Conservation (phyloP, 2,329 filamentous ascomycete genomes). For the Pseudogymnoascus sp. region DNA sequence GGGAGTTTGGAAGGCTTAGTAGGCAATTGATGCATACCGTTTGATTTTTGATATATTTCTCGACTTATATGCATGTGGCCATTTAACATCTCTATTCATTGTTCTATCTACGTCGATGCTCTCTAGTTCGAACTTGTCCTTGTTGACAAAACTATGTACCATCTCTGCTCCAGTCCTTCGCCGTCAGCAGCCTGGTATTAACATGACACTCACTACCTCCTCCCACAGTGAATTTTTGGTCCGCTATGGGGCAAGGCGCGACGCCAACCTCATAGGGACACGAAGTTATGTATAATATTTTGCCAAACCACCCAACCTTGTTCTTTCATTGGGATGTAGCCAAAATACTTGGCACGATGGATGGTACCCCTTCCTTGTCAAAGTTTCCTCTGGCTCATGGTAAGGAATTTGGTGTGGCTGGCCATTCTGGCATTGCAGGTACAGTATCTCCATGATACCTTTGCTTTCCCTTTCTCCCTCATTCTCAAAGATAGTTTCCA, state of each 20-base stretch:
- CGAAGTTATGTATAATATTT: neutral
- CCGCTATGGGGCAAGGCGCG: neutral
- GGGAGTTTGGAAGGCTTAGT: conserved; percentile 11
- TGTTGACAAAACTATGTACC: neutral
- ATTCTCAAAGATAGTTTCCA: neutral
- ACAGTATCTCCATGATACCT: neutral
- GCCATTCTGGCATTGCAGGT: neutral
- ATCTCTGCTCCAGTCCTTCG: neutral
- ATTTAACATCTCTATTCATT: neutral
- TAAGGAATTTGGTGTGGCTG: neutral
- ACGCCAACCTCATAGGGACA: neutral
- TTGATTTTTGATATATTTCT: neutral
- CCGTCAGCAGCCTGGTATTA: neutral
- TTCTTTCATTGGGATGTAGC: neutral
- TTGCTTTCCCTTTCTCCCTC: neutral
- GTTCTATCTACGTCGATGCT: neutral
- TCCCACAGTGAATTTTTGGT: neutral
- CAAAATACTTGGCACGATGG: neutral
- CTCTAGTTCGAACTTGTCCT: neutral
- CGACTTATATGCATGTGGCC: neutral
- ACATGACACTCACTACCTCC: neutral
- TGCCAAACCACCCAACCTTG: neutral
- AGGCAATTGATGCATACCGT: conserved; percentile 11
- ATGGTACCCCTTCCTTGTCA: neutral
- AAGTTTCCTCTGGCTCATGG: neutral